phyloP scores from a whole-genome alignment of 306 rosid species.

The Luffa aegyptiaca region DNA sequence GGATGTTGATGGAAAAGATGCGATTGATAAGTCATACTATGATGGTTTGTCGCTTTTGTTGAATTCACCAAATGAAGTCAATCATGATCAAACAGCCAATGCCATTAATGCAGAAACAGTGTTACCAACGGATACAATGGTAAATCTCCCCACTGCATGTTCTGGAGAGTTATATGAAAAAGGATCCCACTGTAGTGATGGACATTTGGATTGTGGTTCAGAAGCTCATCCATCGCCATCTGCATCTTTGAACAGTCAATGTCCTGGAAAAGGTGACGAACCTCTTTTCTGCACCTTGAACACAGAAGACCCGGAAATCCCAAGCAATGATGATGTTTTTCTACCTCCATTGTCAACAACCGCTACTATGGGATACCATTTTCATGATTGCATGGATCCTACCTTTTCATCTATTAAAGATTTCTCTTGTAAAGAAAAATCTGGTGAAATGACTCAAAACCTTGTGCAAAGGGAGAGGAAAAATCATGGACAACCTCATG shows the following conservation, averaged over 20 bases:
- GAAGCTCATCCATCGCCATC: conserved; percentile 36
- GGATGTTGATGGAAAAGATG: conserved; percentile 54
- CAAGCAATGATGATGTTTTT: conserved; percentile 69
- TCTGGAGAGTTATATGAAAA: conserved; percentile 32
- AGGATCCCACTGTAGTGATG: conserved; percentile 23
- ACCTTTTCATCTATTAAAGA: conserved; percentile 29
- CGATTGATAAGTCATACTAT: conserved; percentile 61
- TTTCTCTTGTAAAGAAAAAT: conserved; percentile 27
- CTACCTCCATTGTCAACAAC: conserved; percentile 35
- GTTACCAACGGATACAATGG: conserved; percentile 24
- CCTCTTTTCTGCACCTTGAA: conserved; percentile 43
- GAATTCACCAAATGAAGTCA: conserved; percentile 37
- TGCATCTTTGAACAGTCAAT: conserved; percentile 29
- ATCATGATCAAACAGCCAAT: conserved; percentile 27
- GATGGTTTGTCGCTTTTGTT: conserved; percentile 75
- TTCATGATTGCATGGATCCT: conserved; percentile 24
- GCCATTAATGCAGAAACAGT: conserved; percentile 24
- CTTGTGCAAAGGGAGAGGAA: conserved; percentile 37
- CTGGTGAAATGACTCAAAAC: conserved; percentile 24
- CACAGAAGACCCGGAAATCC: conserved; percentile 70
- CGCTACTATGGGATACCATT: conserved; percentile 16
- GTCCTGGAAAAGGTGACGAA: conserved; percentile 40
- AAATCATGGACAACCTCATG: conserved; percentile 25
- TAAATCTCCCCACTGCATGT: conserved; percentile 25
- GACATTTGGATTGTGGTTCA: conserved; percentile 21